Base-by-base conservation (phyloP, 108 stramenopile species). In the Nannochloropsis gaditana region DNA sequence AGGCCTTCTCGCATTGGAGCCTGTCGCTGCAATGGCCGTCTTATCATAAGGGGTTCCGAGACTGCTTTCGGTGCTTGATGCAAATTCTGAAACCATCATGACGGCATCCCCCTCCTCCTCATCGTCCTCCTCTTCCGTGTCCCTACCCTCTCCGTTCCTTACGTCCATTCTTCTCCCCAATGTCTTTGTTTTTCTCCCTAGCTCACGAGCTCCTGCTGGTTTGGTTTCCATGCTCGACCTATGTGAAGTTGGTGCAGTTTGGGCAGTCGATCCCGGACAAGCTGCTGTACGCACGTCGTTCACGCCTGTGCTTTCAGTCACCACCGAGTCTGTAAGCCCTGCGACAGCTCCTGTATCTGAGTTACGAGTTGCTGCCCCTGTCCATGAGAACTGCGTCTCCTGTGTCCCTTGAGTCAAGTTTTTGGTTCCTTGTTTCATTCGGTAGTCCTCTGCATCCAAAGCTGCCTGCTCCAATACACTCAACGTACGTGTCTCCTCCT, bases 91-190 rank as follows among this genome's bases (percentile, higher is more conserved):
- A 15, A 73, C 80, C 43, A 45, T 45, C 81, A 81, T 81, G 19
- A 85, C 85, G n/a, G 85, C 85, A 43, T 43, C 79, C 81, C 21
- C 6, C 4, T 81, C 80, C 6, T 85, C 85, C 8, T 85, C 81
- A 5, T 85, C 81, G 5, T 82, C 47, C 10, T 85, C 85, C 11
- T 82, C 85, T 5, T 82, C 45, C 43, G n/a, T 44, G 17, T 79
- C 59, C 11, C 59, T 59, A 47, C 17, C 50, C 73, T 43, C 73
- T 19, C n/a, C 31, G 9, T 9, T 19, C 19, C 2, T 42, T 11
- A 45, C 31, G 9, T 79, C 80, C 11, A 9, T 42, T 41, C 31
- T 31, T 41, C n/a, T 21, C 31, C 6, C 45, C 45, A 21, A 42
- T 41, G 45, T 42, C 21, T 5, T 47, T n/a, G 47, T 47, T n/a